These are phyloP conservation scores for Theobroma cacao DNA, from an alignment of 345 rosid genomes.

Conservation along the genomic window DNA sequence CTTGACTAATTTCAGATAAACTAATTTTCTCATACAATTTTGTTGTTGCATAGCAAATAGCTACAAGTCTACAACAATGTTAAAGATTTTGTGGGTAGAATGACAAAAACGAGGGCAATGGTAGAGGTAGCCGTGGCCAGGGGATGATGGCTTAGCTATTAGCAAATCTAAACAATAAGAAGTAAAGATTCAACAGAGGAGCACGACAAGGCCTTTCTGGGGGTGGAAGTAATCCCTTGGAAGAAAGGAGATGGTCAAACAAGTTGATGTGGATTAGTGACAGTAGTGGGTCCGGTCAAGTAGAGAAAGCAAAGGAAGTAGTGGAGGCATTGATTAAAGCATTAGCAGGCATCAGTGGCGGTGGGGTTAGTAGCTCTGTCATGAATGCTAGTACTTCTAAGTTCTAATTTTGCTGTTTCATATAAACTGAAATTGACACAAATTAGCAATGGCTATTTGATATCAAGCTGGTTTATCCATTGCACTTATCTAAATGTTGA, in stretches of 20 bases:
- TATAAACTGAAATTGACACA: background rate
- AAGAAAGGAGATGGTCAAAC: constrained; percentile 30
- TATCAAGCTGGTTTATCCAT: background rate
- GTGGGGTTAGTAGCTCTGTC: background rate
- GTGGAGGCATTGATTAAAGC: background rate
- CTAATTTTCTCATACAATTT: background rate
- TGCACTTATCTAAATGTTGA: background rate
- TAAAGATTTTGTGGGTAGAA: background rate
- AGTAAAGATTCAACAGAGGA: background rate
- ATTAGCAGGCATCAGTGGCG: background rate
- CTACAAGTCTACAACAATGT: background rate
- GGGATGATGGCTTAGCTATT: background rate
- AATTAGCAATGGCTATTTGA: background rate
- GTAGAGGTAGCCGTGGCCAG: background rate
- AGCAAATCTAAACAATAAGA: background rate
- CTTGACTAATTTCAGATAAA: background rate
- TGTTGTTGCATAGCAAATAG: background rate
- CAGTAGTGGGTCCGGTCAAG: background rate
- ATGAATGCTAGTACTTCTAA: background rate
- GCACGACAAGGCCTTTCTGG: background rate
- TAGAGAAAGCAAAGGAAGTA: background rate
- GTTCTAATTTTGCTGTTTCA: background rate
- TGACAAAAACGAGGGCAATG: background rate
- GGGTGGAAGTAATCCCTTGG: constrained; percentile 63
- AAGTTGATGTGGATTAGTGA: background rate